These are phyloP conservation scores for Taphrina betulina DNA, from an alignment of 1,139 yeast species.

Conservation along the genomic window DNA sequence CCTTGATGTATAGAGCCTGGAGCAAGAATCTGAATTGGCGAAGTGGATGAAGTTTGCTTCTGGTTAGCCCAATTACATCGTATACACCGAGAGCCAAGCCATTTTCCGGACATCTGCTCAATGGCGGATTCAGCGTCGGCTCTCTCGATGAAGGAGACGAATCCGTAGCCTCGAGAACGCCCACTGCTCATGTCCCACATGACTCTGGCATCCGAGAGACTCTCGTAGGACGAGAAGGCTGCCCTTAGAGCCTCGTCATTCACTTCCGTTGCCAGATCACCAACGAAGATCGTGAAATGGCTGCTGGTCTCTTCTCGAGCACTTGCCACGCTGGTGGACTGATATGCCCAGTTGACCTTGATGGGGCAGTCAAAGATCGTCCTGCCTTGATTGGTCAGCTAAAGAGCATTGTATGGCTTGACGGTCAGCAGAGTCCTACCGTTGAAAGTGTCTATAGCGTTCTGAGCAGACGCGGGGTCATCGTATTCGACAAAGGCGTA, in stretches of 20 bases:
- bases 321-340: constrained; percentile 52
- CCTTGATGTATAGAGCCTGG: background rate
- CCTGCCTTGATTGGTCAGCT: too few relatives aligned
- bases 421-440: too few relatives aligned
- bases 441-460: constrained; percentile 61
- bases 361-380: constrained; percentile 42
- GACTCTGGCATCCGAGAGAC: constrained; percentile 80
- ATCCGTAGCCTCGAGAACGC: constrained; percentile 87
- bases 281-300: constrained; percentile 75
- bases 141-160: constrained; percentile 70
- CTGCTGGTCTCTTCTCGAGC: constrained; percentile 40
- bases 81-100: constrained; percentile 70
- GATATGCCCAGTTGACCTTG: constrained; percentile 79
- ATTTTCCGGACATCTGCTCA: constrained; percentile 68
- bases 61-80: constrained; percentile 90
- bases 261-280: constrained; percentile 80
- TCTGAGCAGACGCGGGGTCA: constrained; percentile 57
- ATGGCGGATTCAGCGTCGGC: constrained; percentile 75
- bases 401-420: too few relatives aligned
- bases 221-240: constrained; percentile 60
- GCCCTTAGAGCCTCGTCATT: constrained; percentile 68
- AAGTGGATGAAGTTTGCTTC: constrained; percentile 44
- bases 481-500: constrained; percentile 83
- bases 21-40: background rate
- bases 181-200: constrained; percentile 98